These are phyloP conservation scores for Arabidopsis lyrata DNA, from an alignment of 441 rosid species.

Conservation along the genomic window DNA sequence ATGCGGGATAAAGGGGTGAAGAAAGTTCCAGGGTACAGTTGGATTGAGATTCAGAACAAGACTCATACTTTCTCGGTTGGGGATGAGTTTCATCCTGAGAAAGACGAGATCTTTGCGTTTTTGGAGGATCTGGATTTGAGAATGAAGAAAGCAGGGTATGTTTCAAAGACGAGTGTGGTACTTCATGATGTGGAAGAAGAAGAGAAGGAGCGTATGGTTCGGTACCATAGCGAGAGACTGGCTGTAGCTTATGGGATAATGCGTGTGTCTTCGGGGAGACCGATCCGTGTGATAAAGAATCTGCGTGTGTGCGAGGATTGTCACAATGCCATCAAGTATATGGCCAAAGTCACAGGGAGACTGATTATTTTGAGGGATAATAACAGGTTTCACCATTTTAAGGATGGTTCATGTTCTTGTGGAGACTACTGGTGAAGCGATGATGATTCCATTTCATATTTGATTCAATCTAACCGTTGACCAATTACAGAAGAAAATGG, in stretches of 20 bases:
- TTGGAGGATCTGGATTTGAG: constrained; percentile 55
- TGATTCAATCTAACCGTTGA: constrained; percentile 1
- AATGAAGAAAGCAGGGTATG: constrained; percentile 57
- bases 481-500: constrained; percentile 13
- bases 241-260: constrained; percentile 60
- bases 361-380: constrained; percentile 59
- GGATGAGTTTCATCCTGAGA: constrained; percentile 57
- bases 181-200: constrained; percentile 68
- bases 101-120: constrained; percentile 54
- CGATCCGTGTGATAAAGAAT: constrained; percentile 64
- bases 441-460: constrained; percentile 28
- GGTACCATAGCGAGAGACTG: constrained; percentile 60
- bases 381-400: constrained; percentile 64
- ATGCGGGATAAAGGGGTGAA: constrained; percentile 63
- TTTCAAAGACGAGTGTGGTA: constrained; percentile 54
- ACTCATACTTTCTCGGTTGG: constrained; percentile 61
- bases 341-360: constrained; percentile 55
- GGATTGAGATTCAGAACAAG: constrained; percentile 61
- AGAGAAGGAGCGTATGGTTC: constrained; percentile 63
- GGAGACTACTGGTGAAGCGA: constrained; percentile 60
- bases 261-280: constrained; percentile 51
- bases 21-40: constrained; percentile 60
- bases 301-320: constrained; percentile 64
- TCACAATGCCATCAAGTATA: constrained; percentile 58
- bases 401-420: constrained; percentile 60